Evolutionary conservation across 371 early-diverging fungal species (phyloP), one percentile per base, ranked within the genome.

Genomic region (Mortierella sp.): DNA sequence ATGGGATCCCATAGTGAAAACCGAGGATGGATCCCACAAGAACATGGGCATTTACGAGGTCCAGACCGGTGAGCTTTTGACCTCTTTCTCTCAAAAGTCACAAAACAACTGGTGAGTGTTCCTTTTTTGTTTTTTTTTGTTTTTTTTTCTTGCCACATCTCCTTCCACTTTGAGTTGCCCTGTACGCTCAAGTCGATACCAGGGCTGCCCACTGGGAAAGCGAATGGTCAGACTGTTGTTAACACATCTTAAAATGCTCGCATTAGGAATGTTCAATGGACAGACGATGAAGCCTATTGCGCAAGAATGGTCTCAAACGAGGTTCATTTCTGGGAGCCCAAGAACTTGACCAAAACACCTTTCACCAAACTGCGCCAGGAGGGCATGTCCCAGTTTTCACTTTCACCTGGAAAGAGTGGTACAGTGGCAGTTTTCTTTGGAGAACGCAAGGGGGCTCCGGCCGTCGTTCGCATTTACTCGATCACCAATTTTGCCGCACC

Each of bases 381-480:
- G 62, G 93, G 93, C 41, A 81, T 96, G 61, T 69, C 86, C 38
- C 82, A 86, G 54, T 97, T 95, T 80, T 92, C 95, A 38, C 80
- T 97, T 30, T 96, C 97, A 43, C 95, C 96, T 38, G 97, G 97
- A 38, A 90, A 87, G 73, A 72, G 88, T 39, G 89, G 94, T 18
- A 85, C 88, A 28, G 90, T 97, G 12, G 96, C 93, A 16, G 94
- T 90, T 26, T 97, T 98, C 83, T 88, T 96, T 54, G 90, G 91
- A 9, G 95, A 94, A 76, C 89, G 88, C 74, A 94, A 91, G 82
- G 90, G 91, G 10, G 87, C 86, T 56, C 94, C 96, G 43, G 96
- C 89, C 38, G 83, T 89, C 71, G 92, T 95, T 55, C 88, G 90
- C 62, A 86, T 95, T 83, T 95, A 88, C 78, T 84, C 89, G 53